Evolutionary conservation across 129 eudicot genomes (phyloP).

Genomic region (Silybum marianum): DNA sequence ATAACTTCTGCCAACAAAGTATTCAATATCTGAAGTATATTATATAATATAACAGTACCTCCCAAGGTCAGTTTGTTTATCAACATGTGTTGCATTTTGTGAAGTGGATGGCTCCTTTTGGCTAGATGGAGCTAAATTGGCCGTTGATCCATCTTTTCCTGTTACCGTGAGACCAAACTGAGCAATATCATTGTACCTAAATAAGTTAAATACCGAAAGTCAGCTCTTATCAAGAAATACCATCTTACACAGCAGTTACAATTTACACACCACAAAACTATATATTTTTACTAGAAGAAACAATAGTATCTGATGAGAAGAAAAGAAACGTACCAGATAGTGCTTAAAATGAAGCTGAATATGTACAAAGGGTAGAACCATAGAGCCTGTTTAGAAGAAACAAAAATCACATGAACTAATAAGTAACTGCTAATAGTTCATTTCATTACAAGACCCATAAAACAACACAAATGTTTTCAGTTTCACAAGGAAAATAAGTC

Average conservation of each 20-base stretch:
- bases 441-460: neutral
- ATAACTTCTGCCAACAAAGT: neutral
- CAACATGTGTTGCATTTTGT: constrained; percentile 38
- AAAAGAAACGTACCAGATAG: constrained; percentile 63
- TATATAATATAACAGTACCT: constrained; percentile 48
- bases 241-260: neutral
- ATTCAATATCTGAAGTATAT: neutral
- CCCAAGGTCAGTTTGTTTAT: constrained; percentile 76
- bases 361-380: constrained; percentile 98
- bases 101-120: constrained; percentile 47
- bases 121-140: constrained; percentile 26
- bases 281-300: constrained; percentile 9
- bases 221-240: neutral
- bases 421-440: constrained; percentile 3
- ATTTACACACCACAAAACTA: neutral
- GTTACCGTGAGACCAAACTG: constrained; percentile 74
- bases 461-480: constrained; percentile 4
- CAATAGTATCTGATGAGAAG: constrained; percentile 15
- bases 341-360: constrained; percentile 88
- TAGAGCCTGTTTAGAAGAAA: constrained; percentile 55
- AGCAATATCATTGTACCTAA: constrained; percentile 98
- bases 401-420: constrained; percentile 29
- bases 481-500: neutral
- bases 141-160: constrained; percentile 38
- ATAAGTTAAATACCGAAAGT: constrained; percentile 12